phyloP scores from a whole-genome alignment of 352 stramenopile genomes.

The Paralagenidium karlingii region DNA sequence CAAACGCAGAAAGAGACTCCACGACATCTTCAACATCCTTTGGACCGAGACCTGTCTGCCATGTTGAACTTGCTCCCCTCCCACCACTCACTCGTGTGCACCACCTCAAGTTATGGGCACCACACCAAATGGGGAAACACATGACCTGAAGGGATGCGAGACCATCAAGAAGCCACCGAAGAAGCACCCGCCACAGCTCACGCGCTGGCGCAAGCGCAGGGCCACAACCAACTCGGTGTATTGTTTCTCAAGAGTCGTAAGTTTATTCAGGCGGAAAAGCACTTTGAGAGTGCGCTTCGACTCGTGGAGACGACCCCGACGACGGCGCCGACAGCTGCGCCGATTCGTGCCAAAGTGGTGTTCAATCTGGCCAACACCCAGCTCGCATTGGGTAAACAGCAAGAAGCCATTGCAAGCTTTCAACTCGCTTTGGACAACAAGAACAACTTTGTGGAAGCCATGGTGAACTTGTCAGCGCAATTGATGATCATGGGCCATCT shows the following conservation, averaged over 20 bases:
- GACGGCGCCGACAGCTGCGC: no score
- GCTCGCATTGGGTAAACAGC: conserved; percentile 5
- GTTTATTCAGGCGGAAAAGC: conserved; percentile 1
- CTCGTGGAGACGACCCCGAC: not conserved
- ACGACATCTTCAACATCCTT: no score
- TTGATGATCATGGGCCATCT: conserved; percentile 18
- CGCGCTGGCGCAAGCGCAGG: no score
- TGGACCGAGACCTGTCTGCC: no score
- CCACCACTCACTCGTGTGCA: no score
- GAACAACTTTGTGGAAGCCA: conserved; percentile 17
- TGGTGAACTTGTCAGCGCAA: conserved; percentile 40
- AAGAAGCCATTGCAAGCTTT: conserved; percentile 19
- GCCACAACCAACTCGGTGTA: conserved; percentile 3
- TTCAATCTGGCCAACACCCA: conserved; percentile 12
- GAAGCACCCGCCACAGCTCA: no score
- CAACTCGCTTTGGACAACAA: conserved; percentile 11
- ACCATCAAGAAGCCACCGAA: no score
- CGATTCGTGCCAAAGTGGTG: conserved; percentile 2
- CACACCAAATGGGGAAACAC: no score
- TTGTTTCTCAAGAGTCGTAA: conserved; percentile 1
- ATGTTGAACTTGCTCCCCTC: no score
- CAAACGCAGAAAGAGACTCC: no score
- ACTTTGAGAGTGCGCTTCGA: conserved; percentile 5
- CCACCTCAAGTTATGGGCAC: no score
- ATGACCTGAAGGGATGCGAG: no score